Percentiles rank a stretch among this genome's conserved stretches.
phyloP scores from a whole-genome alignment of 2,329 filamentous ascomycete species.

The Fusarium robinianum region DNA sequence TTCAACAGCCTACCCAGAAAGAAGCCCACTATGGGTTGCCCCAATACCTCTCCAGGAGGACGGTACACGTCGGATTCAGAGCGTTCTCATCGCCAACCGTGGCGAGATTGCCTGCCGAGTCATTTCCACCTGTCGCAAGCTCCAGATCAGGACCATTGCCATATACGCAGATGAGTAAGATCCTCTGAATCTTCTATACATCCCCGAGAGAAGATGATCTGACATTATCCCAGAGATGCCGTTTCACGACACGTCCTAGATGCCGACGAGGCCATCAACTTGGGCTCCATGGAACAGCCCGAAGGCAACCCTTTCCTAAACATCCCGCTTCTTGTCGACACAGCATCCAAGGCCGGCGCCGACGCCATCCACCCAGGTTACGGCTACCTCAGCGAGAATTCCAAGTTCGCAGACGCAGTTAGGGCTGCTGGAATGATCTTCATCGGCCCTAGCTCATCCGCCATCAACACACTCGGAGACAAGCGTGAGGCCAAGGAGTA shows the following conservation, averaged over 20 bases:
- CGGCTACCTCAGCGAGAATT: constrained; percentile 46
- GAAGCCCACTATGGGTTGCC: too few species aligned
- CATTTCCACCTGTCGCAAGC: constrained; percentile 34
- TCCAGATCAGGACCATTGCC: constrained; percentile 56
- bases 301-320: constrained; percentile 18
- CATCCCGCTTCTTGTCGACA: constrained; percentile 14
- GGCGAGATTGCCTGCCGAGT: constrained; percentile 32
- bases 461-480: constrained; percentile 39
- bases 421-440: constrained; percentile 58
- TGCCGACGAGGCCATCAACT: constrained; percentile 23
- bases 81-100: constrained; percentile 30
- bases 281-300: constrained; percentile 16
- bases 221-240: constrained; percentile 9
- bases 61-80: too few species aligned
- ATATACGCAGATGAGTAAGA: constrained; percentile 56
- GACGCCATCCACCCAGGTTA: constrained; percentile 27
- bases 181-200: too few species aligned
- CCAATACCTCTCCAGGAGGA: too few species aligned
- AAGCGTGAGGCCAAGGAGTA: constrained; percentile 29
- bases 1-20: too few species aligned
- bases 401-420: constrained; percentile 60
- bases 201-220: neutral
- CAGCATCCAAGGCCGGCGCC: constrained; percentile 38
- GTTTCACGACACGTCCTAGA: constrained; percentile 16
- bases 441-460: constrained; percentile 57